Base-by-base conservation (phyloP, 1,284 basidiomycete species). In the Paramarasmius palmivorus region DNA sequence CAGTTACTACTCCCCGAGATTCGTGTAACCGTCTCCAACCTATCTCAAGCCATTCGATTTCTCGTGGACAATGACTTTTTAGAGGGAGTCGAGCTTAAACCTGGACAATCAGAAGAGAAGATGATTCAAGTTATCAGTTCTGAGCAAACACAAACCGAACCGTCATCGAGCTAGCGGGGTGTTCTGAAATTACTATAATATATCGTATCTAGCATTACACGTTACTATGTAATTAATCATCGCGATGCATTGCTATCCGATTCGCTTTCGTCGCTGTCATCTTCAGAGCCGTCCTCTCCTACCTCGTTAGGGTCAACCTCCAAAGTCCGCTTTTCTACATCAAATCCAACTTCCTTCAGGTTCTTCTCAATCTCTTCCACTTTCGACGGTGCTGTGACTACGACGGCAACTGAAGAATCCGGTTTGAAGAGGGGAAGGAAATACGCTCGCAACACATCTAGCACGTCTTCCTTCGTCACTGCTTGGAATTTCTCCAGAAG, bases 1-100 rank as follows among this genome's bases (percentile, higher is more conserved):
- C 54, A 93, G 87, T 73, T 97, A n/a, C 79, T 98, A 5, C 76
- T 89, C 19, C 90, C 89, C 10, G 95, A 98, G 65, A 94, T 98
- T 48, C 84, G 88, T 25, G 83, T 93, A 63, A 95, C 96, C 0
- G 81, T 97, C 4, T 93, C 92, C 2, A 95, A 97, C 68, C 77
- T 98, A 2, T 93, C 94, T 0, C 96, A 98, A 70, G 92, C 92
- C 2, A 92, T 98, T 63, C 86, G 86, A 32, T 99, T 98, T 70
- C 71, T 98, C 14, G 93, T 93, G 2, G 90, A 93, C 58, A 99
- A 99, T 62, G 86, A 94, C 63, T 95, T 96, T 73, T 74, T 99
- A 14, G 73, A 81, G 44, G 81, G 83, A 45, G 93, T 98, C 1
- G 96, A 98, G 70, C 70, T 90, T 19, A 80, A 79, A 42, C 85